Percentiles rank a stretch among this genome's conserved stretches.
Conservation (phyloP, 495 filamentous ascomycete genomes). For the Neurospora africana region DNA sequence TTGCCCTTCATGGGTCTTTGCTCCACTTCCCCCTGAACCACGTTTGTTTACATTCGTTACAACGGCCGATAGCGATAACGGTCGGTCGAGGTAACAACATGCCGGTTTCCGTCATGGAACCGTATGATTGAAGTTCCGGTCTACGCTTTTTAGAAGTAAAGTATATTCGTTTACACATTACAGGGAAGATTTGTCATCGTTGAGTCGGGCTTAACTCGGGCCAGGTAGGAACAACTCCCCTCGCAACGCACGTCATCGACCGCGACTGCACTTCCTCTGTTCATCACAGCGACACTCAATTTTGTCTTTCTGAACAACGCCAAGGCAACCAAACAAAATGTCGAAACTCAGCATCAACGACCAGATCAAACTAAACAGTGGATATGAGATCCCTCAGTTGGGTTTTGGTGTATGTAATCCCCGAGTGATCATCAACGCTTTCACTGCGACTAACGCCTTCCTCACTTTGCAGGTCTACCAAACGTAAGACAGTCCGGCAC, state of each 20-base stretch:
- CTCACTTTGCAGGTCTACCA: slow-evolving; percentile 51
- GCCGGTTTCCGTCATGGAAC: not conserved
- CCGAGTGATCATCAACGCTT: not conserved
- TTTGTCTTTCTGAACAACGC: not conserved
- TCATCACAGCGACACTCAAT: not conserved
- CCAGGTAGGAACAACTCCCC: not conserved
- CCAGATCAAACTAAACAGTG: slow-evolving; percentile 59
- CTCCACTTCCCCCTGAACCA: not conserved
- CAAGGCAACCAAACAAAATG: slow-evolving; percentile 31
- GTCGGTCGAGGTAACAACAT: not conserved
- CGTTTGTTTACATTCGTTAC: not conserved
- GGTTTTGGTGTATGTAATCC: slow-evolving; percentile 56
- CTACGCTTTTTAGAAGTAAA: not conserved
- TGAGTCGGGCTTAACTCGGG: not conserved
- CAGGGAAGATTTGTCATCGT: not conserved
- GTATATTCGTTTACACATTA: not conserved
- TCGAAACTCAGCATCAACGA: slow-evolving; percentile 50
- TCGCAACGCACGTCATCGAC: not conserved
- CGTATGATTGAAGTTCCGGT: not conserved
- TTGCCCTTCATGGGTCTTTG: not conserved
- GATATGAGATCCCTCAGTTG: slow-evolving; percentile 64
- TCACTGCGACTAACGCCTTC: not conserved
- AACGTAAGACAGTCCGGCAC: slow-evolving; percentile 38
- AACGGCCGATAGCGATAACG: not conserved
- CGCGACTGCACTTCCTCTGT: not conserved